Evolutionary conservation across 2,329 filamentous ascomycete species (phyloP).

Genomic region (Colletotrichum brevisporum): DNA sequence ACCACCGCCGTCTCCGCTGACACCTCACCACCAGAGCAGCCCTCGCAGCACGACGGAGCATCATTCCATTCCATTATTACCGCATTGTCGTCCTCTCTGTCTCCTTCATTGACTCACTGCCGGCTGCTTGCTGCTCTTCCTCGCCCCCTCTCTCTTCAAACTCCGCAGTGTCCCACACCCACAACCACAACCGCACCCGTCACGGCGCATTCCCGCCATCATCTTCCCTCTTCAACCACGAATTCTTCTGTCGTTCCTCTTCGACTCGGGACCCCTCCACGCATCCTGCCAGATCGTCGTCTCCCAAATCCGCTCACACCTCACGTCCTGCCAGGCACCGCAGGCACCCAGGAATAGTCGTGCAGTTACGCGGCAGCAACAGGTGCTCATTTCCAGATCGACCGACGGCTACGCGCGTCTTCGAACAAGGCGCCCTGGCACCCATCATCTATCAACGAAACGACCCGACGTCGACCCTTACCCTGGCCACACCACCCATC

Average conservation of each 20-base stretch:
- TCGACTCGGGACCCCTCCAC: too few species aligned
- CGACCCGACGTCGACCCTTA: slow-evolving; percentile 15
- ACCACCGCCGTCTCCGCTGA: slow-evolving; percentile 10
- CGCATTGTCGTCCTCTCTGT: not conserved
- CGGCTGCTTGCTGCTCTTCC: too few species aligned
- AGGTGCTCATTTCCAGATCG: not conserved
- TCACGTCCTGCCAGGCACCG: too few species aligned
- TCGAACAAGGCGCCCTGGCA: slow-evolving; percentile 33
- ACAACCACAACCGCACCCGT: too few species aligned
- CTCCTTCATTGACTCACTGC: too few species aligned
- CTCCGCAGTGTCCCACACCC: too few species aligned
- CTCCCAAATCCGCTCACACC: too few species aligned
- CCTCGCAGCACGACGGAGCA: not conserved
- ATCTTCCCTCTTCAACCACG: too few species aligned
- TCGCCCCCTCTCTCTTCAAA: too few species aligned
- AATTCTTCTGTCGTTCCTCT: too few species aligned
- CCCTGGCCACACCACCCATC: not conserved
- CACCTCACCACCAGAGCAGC: slow-evolving; percentile 22
- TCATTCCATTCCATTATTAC: not conserved
- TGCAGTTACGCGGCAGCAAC: not conserved
- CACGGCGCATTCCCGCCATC: too few species aligned
- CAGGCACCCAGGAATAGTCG: not conserved
- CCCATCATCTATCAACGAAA: slow-evolving; percentile 5
- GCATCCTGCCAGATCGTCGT: too few species aligned
- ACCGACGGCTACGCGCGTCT: slow-evolving; percentile 19